A percentile compares a stretch with the other conserved stretches of the same genome.
phyloP scores from a whole-genome alignment of 1,139 yeast species.

The Blastobotrys apis region DNA sequence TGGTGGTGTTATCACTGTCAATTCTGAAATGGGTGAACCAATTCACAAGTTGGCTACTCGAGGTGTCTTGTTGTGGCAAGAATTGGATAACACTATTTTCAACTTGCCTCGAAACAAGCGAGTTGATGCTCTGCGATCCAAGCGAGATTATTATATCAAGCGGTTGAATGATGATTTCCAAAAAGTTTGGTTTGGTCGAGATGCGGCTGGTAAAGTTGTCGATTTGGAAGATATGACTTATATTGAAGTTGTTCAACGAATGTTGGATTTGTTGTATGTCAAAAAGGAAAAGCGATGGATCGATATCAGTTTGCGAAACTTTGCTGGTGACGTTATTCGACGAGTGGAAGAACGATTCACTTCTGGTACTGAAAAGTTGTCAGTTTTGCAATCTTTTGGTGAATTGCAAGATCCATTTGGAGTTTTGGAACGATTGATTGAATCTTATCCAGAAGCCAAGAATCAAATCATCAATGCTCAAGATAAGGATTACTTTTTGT shows the following conservation, averaged over 20 bases:
- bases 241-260: conserved; percentile 81
- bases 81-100: conserved; percentile 90
- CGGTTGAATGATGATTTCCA: conserved; percentile 91
- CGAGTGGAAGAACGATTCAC: conserved; percentile 97
- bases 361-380: conserved; percentile 41
- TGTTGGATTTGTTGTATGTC: conserved; percentile 85
- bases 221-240: conserved; percentile 96
- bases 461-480: conserved; percentile 88
- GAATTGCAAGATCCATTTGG: conserved; percentile 65
- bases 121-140: conserved; percentile 71
- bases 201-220: conserved; percentile 69
- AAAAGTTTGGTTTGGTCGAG: conserved; percentile 93
- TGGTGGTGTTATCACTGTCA: conserved; percentile 94
- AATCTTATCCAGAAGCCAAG: conserved; percentile 66
- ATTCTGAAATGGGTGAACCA: conserved; percentile 99
- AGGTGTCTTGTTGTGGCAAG: conserved; percentile 92
- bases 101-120: conserved; percentile 86
- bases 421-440: conserved; percentile 56
- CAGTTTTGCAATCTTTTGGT: conserved; percentile 69
- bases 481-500: conserved; percentile 89
- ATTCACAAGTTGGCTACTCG: conserved; percentile 98
- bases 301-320: conserved; percentile 78
- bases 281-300: conserved; percentile 82
- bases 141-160: conserved; percentile 80
- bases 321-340: conserved; percentile 80